Conservation (phyloP, 2,329 filamentous ascomycete genomes). For the Microdochium bolleyi region DNA sequence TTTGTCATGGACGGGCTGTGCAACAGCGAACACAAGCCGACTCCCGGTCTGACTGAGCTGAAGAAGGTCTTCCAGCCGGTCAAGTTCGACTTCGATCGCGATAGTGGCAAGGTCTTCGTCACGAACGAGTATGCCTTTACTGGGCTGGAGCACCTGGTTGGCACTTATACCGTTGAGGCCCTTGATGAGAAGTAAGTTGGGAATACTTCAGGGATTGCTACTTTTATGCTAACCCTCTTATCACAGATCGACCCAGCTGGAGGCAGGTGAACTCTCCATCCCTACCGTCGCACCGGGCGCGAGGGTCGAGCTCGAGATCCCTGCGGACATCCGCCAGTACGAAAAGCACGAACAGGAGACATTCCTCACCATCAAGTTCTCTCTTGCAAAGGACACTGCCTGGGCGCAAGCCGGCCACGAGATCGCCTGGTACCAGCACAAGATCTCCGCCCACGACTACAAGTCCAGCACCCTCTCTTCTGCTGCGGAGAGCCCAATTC, state of each 20-base stretch:
- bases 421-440: constrained; percentile 45
- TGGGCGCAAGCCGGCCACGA: constrained; percentile 48
- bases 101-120: constrained; percentile 27
- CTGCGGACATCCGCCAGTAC: constrained; percentile 15
- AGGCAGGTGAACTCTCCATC: constrained; percentile 28
- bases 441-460: constrained; percentile 21
- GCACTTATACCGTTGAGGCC: constrained; percentile 34
- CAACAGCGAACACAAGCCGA: constrained; percentile 44
- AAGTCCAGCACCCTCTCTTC: constrained; percentile 7
- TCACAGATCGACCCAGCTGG: constrained; percentile 15
- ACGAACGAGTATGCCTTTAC: constrained; percentile 43
- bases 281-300: constrained; percentile 30
- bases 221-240: constrained; percentile 3
- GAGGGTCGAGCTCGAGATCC: constrained; percentile 23
- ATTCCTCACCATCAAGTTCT: constrained; percentile 37
- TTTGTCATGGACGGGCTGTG: constrained; percentile 57
- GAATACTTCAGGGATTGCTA: neutral
- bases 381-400: constrained; percentile 28
- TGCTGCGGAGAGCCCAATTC: constrained; percentile 3
- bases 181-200: constrained; percentile 29
- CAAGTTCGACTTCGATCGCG: constrained; percentile 24
- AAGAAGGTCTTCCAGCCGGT: constrained; percentile 53
- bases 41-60: constrained; percentile 46
- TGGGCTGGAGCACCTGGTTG: constrained; percentile 30
- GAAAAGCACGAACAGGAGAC: constrained; percentile 24